Evolutionary conservation across 2,329 filamentous ascomycete genomes (phyloP).

Genomic region (Paraphaeosphaeria minitans): DNA sequence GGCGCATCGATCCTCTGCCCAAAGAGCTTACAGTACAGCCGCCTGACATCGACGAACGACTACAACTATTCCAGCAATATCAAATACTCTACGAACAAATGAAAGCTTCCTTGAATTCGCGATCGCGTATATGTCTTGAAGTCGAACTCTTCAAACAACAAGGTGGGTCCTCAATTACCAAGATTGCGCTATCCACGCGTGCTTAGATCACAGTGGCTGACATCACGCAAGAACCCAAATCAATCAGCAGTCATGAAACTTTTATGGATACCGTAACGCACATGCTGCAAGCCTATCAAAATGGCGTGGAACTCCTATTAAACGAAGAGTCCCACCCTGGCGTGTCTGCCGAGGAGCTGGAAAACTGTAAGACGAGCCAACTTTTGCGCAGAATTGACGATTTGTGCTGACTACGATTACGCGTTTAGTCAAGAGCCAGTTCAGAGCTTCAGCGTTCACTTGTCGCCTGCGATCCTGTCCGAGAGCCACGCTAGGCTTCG

Average conservation of each 20-base stretch:
- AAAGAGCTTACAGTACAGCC: no score
- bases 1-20: neutral
- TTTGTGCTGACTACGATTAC: no score
- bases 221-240: no score
- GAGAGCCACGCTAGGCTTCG: constrained; percentile 20
- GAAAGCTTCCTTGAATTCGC: neutral
- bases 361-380: neutral
- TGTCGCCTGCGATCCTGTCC: constrained; percentile 19
- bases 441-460: constrained; percentile 18
- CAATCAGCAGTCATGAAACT: no score
- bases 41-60: no score
- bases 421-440: constrained; percentile 17
- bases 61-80: no score
- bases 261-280: no score
- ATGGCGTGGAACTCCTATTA: constrained; percentile 11
- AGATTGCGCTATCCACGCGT: no score
- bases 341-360: constrained; percentile 18
- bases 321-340: constrained; percentile 17
- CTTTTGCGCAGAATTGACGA: no score
- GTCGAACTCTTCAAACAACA: constrained; percentile 1
- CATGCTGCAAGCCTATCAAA: constrained; percentile 15
- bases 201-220: no score
- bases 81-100: neutral
- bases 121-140: constrained; percentile 4
- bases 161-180: constrained; percentile 3